Base-by-base conservation (phyloP, 139 green algal genomes). In the Chlorella ohadii region DNA sequence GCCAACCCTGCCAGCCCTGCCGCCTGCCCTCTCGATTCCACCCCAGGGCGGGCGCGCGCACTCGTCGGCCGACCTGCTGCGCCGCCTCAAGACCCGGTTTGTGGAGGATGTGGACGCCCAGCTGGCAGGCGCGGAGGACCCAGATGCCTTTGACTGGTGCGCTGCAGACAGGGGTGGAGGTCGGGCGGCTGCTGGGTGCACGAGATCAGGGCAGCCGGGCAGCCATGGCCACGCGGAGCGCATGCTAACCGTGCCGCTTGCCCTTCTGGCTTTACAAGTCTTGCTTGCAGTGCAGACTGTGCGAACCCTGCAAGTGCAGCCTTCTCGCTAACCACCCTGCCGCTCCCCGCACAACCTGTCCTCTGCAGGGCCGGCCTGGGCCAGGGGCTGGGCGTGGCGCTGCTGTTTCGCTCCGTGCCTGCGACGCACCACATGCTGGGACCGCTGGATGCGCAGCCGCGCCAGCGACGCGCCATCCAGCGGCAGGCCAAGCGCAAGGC, bases 81-180 rank as follows among this genome's bases (percentile, higher is more conserved):
- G 88, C 17, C 78, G 72, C 31, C 79, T 92, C 16, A 89, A 86
- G 68, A 39, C 76, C 27, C 28, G 59, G 4, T 89, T 85, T 23
- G 83, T 91, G 31, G 66, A 67, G 28, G 86, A 87, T 34, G 27
- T 20, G 7, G 80, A 91, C 28, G 78, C 82, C 2, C 82, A 90
- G 82, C 59, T 47, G 31, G 74, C 78, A 33, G 78, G 88, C 38
- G 65, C 65, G 31, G 55, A 78, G 0, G 79, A 91, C 39, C 84
- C 90, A 7, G 22, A 34, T 19, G 88, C 84, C n/a, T 94, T 96
- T 72, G 59, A 90, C 65, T 96, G 93, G 86, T 86, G 81, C 23
- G 28, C 28, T 19, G 51, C 51, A 59, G 51, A 9, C n/a, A n/a
- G n/a, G n/a, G n/a, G n/a, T n/a, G n/a, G n/a, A n/a, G n/a, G n/a